Evolutionary conservation across 139 green algal genomes (phyloP).

Genomic region (Chlorella sp.): DNA sequence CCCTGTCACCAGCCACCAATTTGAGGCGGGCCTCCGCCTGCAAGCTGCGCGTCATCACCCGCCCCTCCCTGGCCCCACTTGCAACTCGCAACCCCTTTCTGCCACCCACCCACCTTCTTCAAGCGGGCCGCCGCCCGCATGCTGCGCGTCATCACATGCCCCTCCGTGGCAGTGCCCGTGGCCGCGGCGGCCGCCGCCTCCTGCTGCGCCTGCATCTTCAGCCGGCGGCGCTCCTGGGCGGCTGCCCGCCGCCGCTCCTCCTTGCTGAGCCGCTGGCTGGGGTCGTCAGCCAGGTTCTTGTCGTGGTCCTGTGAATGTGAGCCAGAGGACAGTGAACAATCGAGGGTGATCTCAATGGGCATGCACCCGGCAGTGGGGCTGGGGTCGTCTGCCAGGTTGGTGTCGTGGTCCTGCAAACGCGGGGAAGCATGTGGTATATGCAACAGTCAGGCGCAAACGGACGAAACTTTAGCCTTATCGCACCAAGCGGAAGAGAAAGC

Average conservation of each 20-base stretch:
- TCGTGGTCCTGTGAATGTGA: slow-evolving; percentile 38
- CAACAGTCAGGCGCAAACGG: background rate
- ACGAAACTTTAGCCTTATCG: background rate
- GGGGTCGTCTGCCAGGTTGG: slow-evolving; percentile 42
- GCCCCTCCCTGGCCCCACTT: too few relatives aligned
- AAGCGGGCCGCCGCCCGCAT: background rate
- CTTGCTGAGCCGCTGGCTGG: slow-evolving; percentile 27
- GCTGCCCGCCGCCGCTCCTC: slow-evolving; percentile 30
- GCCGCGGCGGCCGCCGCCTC: background rate
- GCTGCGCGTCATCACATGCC: background rate
- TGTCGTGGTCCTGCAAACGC: slow-evolving; percentile 32
- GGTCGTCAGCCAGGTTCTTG: slow-evolving; percentile 42
- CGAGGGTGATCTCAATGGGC: too few relatives aligned
- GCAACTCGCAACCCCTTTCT: too few relatives aligned
- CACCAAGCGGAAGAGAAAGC: background rate
- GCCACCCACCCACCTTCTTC: too few relatives aligned
- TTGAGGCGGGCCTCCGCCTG: background rate
- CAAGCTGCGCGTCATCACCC: background rate
- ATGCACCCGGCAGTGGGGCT: too few relatives aligned
- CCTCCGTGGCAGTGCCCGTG: background rate
- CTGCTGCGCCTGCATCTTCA: background rate
- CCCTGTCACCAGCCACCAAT: background rate
- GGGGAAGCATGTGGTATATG: background rate
- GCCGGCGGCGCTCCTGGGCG: background rate
- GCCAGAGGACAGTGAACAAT: too few relatives aligned